Evolutionary conservation across 306 rosid species (phyloP).

Genomic region (Rosa multiflora): DNA sequence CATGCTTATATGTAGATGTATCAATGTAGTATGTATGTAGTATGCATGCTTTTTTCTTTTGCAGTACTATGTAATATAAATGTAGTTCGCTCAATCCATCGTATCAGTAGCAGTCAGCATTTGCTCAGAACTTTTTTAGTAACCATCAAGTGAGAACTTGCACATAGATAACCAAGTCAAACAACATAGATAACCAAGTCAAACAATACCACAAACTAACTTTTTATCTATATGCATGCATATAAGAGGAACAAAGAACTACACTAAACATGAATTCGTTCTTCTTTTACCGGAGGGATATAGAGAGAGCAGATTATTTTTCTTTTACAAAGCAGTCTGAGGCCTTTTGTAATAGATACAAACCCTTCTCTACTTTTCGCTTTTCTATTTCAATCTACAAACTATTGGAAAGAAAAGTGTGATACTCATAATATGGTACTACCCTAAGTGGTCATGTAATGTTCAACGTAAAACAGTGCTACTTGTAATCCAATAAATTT

Average conservation of each 20-base stretch:
- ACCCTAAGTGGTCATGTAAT: not conserved
- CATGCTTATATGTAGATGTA: not conserved
- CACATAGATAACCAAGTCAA: not conserved
- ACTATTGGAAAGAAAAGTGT: not conserved
- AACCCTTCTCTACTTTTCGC: not conserved
- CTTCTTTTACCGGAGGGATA: not conserved
- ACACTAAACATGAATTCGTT: not conserved
- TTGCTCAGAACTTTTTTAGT: not conserved
- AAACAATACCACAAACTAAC: not conserved
- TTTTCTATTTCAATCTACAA: not conserved
- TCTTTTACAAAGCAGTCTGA: not conserved
- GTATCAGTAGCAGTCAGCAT: not conserved
- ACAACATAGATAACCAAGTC: not conserved
- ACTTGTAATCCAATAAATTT: not conserved
- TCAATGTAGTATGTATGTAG: not conserved
- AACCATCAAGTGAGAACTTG: not conserved
- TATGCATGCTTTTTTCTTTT: not conserved
- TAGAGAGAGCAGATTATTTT: not conserved
- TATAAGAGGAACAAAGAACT: not conserved
- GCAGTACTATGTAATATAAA: not conserved
- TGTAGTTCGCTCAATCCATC: not conserved
- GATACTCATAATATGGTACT: not conserved
- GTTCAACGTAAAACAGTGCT: constrained; percentile 4
- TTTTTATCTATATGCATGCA: not conserved
- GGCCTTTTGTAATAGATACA: not conserved